Evolutionary conservation across 2,329 filamentous ascomycete species (phyloP).

Genomic region (Alternaria gaisen): DNA sequence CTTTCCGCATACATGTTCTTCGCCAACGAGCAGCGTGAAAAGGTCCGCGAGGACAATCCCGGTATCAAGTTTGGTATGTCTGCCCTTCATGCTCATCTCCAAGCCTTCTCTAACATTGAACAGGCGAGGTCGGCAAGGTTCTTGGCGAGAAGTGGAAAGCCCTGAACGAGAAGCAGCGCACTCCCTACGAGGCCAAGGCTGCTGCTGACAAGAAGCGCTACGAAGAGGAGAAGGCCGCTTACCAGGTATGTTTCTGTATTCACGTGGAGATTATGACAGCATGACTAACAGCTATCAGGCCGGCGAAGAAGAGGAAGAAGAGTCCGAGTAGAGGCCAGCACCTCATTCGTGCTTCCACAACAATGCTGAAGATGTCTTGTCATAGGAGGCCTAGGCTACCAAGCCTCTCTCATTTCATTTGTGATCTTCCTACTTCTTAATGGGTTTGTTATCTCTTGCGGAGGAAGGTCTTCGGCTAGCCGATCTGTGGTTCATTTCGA

Average conservation of each 20-base stretch:
- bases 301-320: slow-evolving; percentile 53
- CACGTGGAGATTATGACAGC: not conserved
- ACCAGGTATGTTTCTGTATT: slow-evolving; percentile 36
- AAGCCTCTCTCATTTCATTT: slow-evolving; percentile 35
- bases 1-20: slow-evolving; percentile 99
- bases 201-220: slow-evolving; percentile 98
- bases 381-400: slow-evolving; percentile 31
- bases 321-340: slow-evolving; percentile 48
- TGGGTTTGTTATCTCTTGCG: slow-evolving; percentile 31
- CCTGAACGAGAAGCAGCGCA: slow-evolving; percentile 88
- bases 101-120: slow-evolving; percentile 31
- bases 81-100: not conserved
- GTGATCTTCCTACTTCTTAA: slow-evolving; percentile 36
- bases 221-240: slow-evolving; percentile 95
- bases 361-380: slow-evolving; percentile 35
- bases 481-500: slow-evolving; percentile 35
- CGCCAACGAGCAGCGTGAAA: slow-evolving; percentile 98
- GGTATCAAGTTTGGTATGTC: slow-evolving; percentile 90
- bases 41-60: slow-evolving; percentile 97
- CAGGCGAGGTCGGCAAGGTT: slow-evolving; percentile 95
- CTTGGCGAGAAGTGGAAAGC: slow-evolving; percentile 99
- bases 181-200: slow-evolving; percentile 96
- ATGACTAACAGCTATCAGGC: slow-evolving; percentile 29
- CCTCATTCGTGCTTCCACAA: slow-evolving; percentile 20
- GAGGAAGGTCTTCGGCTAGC: slow-evolving; percentile 34